Evolutionary conservation across 169 alveolate species (phyloP), one percentile per base, ranked within the genome.

Genomic region (Toxoplasma gondii): DNA sequence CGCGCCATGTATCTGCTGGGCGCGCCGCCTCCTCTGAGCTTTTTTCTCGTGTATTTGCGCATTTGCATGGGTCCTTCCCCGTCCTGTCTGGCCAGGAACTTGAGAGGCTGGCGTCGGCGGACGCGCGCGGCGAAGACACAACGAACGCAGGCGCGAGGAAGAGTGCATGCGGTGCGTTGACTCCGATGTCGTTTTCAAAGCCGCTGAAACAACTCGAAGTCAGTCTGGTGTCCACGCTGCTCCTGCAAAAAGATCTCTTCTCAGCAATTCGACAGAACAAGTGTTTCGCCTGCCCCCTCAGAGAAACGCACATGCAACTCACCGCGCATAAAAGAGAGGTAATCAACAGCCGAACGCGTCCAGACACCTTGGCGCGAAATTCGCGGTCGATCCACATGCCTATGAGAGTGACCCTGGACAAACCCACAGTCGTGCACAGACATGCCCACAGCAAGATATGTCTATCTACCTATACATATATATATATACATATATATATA

Each of bases 281-380:
- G 29, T 38, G 69, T 22, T 44, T 41, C n/a, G 39, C 69, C 17
- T 82, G 90, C 67, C 90, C 90, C 67, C 36, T 82, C 34, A 41
- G 90, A 7, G 90, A 82, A 31, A 41, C 31, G 90, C 90, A 82
- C 90, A 82, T 82, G 90, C 53, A 82, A 43, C 90, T 82, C 69
- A 49, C 90, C 53, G 38, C 54, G 69, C n/a, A 7, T 10, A 38
- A 43, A 22, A 36, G 67, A 36, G 67, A 82, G 67, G 90, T 82
- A n/a, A 12, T 9, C 86, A 17, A 10, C n/a, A n/a, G 24, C n/a
- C n/a, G n/a, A n/a, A n/a, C n/a, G n/a, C n/a, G n/a, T n/a, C n/a
- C n/a, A n/a, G n/a, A n/a, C n/a, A n/a, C n/a, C n/a, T n/a, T n/a
- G n/a, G n/a, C n/a, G n/a, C n/a, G n/a, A n/a, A n/a, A n/a, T n/a